Base-by-base conservation (phyloP, 805 yeast species). In the Saccharomycopsis lassenensis region DNA sequence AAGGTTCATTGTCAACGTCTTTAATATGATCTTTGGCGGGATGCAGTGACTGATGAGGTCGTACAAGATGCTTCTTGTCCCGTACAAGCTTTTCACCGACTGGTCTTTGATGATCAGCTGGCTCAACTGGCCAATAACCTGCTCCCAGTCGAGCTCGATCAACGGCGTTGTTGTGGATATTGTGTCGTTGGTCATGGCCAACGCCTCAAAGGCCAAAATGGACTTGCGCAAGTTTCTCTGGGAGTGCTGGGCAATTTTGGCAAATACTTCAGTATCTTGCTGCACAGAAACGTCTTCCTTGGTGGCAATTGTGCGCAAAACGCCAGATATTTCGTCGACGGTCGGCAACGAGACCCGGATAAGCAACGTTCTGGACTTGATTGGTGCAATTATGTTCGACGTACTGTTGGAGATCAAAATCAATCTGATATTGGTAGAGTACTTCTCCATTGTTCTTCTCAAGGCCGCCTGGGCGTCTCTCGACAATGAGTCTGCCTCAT, bases 391-490 rank as follows among this genome's bases (percentile, higher is more conserved):
- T 41, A 91, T 87, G 46, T 82, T 83, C 16, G 95, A 83, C 18
- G 94, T 83, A 2, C 95, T 74, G 52, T 85, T 89, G 48, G 95
- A 83, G 15, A 91, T 67, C 61, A 91, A 61, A 24, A 91, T 71
- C 44, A 91, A 62, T 43, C 99, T 71, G 47, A 91, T 74, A 52
- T 85, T 87, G 17, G 79, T 69, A 1, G 96, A 83, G 57, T 85
- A 87, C 54, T 85, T 87, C 54, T 87, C 96, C 95, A 87, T 87
- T 1, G 95, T 87, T 58, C 96, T 71, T 68, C 96, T 75, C 43
- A 87, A 62, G 0, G 96, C 96, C 3, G 95, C 94, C 54, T 87
- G 96, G 0, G 96, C 96, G 55, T 87, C 96, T 57, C 94, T 71
- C 15, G 86, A 77, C 44, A 87, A 63, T 5, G 84, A 72, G 46